Conservation (phyloP, 345 rosid species). For the Hibiscus trionum region DNA sequence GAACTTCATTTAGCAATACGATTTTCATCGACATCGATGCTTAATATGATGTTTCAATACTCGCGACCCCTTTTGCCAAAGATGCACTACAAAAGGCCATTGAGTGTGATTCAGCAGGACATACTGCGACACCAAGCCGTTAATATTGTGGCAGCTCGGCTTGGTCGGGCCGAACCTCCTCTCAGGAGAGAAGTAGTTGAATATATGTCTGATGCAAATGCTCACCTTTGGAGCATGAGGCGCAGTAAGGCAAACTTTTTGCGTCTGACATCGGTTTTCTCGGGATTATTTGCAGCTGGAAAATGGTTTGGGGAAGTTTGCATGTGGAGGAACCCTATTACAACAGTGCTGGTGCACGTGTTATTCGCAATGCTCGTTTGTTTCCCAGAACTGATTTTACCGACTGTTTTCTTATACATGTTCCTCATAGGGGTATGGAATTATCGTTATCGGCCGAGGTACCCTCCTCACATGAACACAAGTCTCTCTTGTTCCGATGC, state of each 20-base stretch:
- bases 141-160: constrained; percentile 63
- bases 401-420: constrained; percentile 64
- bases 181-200: constrained; percentile 77
- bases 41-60: constrained; percentile 53
- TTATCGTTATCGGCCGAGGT: constrained; percentile 57
- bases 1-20: constrained; percentile 85
- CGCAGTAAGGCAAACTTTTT: constrained; percentile 88
- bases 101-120: constrained; percentile 71
- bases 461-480: constrained; percentile 90
- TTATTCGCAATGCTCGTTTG: constrained; percentile 56
- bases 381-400: constrained; percentile 75
- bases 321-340: constrained; percentile 73
- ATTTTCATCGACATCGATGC: constrained; percentile 57
- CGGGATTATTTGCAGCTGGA: constrained; percentile 51
- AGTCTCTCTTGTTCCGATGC: constrained; percentile 67
- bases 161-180: constrained; percentile 89
- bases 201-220: constrained; percentile 76
- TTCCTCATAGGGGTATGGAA: constrained; percentile 80
- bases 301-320: constrained; percentile 83
- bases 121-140: constrained; percentile 73
- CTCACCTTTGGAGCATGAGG: constrained; percentile 96
- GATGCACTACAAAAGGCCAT: constrained; percentile 80
- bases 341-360: constrained; percentile 53
- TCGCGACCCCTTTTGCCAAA: constrained; percentile 71
- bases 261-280: constrained; percentile 55